These are phyloP conservation scores for Saksenaea vasiformis DNA, from an alignment of 371 early-diverging fungal genomes.

Conservation along the genomic window DNA sequence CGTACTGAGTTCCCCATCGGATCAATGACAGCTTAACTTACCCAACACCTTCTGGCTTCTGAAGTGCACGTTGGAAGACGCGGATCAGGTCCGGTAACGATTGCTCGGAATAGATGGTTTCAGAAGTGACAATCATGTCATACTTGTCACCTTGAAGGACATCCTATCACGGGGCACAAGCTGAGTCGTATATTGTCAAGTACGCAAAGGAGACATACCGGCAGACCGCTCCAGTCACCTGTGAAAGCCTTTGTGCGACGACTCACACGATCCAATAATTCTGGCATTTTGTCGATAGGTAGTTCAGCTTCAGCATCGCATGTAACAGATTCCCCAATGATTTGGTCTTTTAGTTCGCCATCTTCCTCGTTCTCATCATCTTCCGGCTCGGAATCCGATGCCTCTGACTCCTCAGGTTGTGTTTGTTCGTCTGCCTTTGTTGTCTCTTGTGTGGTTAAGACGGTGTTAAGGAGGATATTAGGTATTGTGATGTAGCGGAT, in stretches of 20 bases:
- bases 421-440: conserved; percentile 20
- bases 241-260: conserved; percentile 60
- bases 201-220: conserved; percentile 24
- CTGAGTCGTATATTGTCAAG: not conserved
- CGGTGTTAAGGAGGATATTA: conserved; percentile 83
- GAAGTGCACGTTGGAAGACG: conserved; percentile 65
- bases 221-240: conserved; percentile 74
- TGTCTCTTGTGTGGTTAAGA: conserved; percentile 36
- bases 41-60: conserved; percentile 68
- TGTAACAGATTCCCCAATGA: conserved; percentile 42
- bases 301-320: conserved; percentile 58
- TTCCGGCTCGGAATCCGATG: conserved; percentile 19
- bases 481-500: conserved; percentile 87
- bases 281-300: conserved; percentile 35
- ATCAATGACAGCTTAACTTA: conserved; percentile 36
- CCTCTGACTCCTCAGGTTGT: conserved; percentile 22
- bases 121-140: conserved; percentile 89
- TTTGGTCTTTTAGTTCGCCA: conserved; percentile 51
- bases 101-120: conserved; percentile 87
- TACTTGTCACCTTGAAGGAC: conserved; percentile 51
- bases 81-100: conserved; percentile 61
- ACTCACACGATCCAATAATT: conserved; percentile 40
- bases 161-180: not conserved
- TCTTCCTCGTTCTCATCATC: conserved; percentile 60
- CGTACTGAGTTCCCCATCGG: not conserved